These are phyloP conservation scores for Phytopythium litorale DNA, from an alignment of 352 stramenopile genomes.

Conservation along the genomic window DNA sequence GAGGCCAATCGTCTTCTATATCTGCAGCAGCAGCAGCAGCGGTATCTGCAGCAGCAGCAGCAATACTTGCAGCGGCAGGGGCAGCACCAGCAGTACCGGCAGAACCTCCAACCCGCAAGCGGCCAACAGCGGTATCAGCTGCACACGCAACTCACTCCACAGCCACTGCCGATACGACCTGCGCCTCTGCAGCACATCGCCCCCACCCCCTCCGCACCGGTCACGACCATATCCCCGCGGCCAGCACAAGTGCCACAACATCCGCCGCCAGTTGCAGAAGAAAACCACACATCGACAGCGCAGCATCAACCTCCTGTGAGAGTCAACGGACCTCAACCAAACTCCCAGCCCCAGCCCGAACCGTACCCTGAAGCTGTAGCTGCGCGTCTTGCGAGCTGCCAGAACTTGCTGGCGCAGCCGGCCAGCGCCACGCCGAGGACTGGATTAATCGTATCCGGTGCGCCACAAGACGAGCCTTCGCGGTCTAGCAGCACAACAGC, in stretches of 20 bases:
- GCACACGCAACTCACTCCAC: not conserved
- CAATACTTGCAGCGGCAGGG: constrained; percentile 7
- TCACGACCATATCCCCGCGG: too few relatives aligned
- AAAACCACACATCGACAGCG: not conserved
- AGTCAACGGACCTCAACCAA: not conserved
- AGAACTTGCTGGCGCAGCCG: not conserved
- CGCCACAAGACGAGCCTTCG: not conserved
- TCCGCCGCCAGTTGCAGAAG: not conserved
- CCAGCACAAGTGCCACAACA: constrained; percentile 8
- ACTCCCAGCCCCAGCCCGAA: not conserved
- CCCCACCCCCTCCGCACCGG: too few relatives aligned
- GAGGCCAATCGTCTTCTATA: not conserved
- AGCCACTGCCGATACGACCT: not conserved
- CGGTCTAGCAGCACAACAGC: not conserved
- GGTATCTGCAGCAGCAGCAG: constrained; percentile 10
- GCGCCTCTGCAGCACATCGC: not conserved
- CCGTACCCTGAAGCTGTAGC: not conserved
- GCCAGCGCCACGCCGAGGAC: not conserved
- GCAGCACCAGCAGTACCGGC: constrained; percentile 14
- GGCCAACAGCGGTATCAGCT: constrained; percentile 11
- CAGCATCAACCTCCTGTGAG: not conserved
- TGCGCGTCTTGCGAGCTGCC: not conserved
- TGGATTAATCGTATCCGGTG: not conserved
- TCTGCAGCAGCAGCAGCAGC: constrained; percentile 12
- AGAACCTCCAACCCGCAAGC: constrained; percentile 8